Base-by-base conservation (phyloP, 169 alveolate species). In the Amoebophrya sp. region DNA sequence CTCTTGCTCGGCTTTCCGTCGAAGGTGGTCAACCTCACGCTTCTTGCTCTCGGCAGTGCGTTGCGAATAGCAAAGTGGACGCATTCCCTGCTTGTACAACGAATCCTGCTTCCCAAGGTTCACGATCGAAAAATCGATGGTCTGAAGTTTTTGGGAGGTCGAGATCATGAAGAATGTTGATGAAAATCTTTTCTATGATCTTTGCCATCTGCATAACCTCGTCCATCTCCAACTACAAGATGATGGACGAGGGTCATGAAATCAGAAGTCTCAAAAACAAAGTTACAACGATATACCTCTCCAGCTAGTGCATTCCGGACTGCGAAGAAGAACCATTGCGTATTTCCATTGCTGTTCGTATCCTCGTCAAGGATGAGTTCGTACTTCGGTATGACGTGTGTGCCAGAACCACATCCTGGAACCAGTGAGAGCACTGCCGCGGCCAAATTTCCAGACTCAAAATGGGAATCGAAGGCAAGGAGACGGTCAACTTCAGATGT, bases 401-500 rank as follows among this genome's bases (percentile, higher is more conserved):
- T 2, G 40, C 91, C 38, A 40, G 24, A 3, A 89, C 91, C 41
- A 97, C 93, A 94, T 95, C 90, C 95, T 97, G 65, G 96, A 53
- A 10, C 76, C n/a, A 23, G 76, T 23, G 76, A 53, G 23, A 53
- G 23, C 76, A 23, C 76, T 1, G 98, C 99, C 89, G 98, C 95
- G 90, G 96, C 94, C 78, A 97, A 93, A 93, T 97, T 97, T n/a
- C 98, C 99, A 34, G 97, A 95, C 94, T 97, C 99, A 93, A 97
- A 97, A 89, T 97, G 94, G 54, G 96, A 93, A 94, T 97, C 99
- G 93, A 97, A 97, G n/a, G 96, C 96, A 55, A 97, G 93, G 33
- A 98, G 96, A 33, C 90, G 83, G 39, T 65, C 83, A 26, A 65
- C n/a, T 29, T 65, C 83, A 6, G 36, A 26, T 36, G 83, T 36